Evolutionary conservation across 108 stramenopile species (phyloP).

Genomic region (Cyclostephanos invisitatus): DNA sequence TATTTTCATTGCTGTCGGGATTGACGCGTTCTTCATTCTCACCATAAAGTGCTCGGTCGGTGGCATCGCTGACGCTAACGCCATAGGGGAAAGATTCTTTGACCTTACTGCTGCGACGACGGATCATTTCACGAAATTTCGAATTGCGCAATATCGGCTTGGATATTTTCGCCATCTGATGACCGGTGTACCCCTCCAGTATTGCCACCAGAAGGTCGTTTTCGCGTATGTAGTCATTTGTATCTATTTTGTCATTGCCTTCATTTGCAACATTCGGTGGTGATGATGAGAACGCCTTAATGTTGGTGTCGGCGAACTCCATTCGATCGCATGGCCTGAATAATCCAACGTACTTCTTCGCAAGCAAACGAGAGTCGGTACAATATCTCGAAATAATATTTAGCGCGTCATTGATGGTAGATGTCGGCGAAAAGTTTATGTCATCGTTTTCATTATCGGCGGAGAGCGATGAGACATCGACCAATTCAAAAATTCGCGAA

Average conservation of each 20-base stretch:
- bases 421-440: neutral
- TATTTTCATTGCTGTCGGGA: neutral
- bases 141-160: slow-evolving; percentile 46
- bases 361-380: slow-evolving; percentile 30
- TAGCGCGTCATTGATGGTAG: slow-evolving; percentile 33
- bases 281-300: slow-evolving; percentile 24
- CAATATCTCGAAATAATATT: slow-evolving; percentile 19
- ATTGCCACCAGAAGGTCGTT: slow-evolving; percentile 46
- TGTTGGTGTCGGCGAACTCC: slow-evolving; percentile 25
- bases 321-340: slow-evolving; percentile 32
- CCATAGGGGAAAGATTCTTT: neutral
- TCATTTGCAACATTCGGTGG: neutral
- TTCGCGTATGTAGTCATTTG: slow-evolving; percentile 23
- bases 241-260: neutral
- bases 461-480: slow-evolving; percentile 28
- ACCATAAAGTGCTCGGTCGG: neutral
- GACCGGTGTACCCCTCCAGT: slow-evolving; percentile 29
- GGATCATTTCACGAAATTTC: slow-evolving; percentile 48
- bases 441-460: neutral
- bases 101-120: slow-evolving; percentile 15
- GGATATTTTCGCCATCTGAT: slow-evolving; percentile 44
- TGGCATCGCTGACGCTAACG: neutral
- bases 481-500: slow-evolving; percentile 44
- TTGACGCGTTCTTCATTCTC: neutral
- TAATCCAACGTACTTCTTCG: slow-evolving; percentile 35